Evolutionary conservation across 352 stramenopile species (phyloP), one percentile per base, ranked within the genome.

Genomic region (Globisporangium nodosum): DNA sequence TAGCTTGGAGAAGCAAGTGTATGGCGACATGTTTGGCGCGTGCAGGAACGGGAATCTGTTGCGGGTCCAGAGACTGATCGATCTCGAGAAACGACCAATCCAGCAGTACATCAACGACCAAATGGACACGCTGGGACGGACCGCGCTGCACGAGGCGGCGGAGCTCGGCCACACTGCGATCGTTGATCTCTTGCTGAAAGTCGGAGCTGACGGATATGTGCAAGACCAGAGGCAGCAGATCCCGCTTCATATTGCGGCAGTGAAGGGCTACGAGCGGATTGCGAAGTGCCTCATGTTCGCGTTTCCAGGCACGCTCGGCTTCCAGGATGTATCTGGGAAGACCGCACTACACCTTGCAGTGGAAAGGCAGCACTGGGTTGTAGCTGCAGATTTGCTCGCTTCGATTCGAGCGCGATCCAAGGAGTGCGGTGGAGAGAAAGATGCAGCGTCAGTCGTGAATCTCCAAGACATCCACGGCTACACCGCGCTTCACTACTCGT

Each of bases 401-500:
- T 33, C 59, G 1, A 69, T 78, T 7, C 16, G 33, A 18, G 9
- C 16, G 16, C 39, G 42, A 24, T 50, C 40, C 16, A 31, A 40
- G 11, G 53, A 54, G 18, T 21, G 27, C 7, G 16, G 18, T 49
- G 53, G 30, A 31, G 52, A 13, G 24, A 24, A 46, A 20, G 21
- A 33, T 31, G 11, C 48, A 47, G 15, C 24, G 5, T 13, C 40
- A 1, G 49, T 58, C n/a, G 21, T 54, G 13, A 45, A 62, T 55
- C 9, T 65, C 1, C 76, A 86, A 60, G 78, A 88, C 55, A 49
- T 70, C 40, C 45, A 76, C 39, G 78, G 78, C 5, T 87, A 78
- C 60, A 87, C 76, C 12, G 59, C 74, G 15, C 60, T 88, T 6
- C 78, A 88, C 33, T 87, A 87, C 51, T 74, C 74, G 6, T 81